phyloP scores from a whole-genome alignment of 345 rosid species.

The Citrus sinensis region DVS_A1.0 CM039169.1:26902501-26903000 shows the following conservation, averaged over 20 bases:
- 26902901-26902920: background rate
- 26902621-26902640: background rate
- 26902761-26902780: background rate
- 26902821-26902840: background rate
- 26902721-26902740: background rate
- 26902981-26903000: background rate
- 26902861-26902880: background rate
- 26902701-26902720: background rate
- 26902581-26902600: constrained; percentile 18
- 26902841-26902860: background rate
- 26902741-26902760: background rate
- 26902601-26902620: background rate
- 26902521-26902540: constrained; percentile 44
- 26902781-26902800: background rate
- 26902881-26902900: background rate
- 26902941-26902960: constrained; percentile 1
- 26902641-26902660: too few species aligned
- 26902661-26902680: background rate
- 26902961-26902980: constrained; percentile 1
- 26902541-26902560: constrained; percentile 44
- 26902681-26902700: background rate
- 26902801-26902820: background rate
- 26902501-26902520: constrained; percentile 30
- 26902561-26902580: constrained; percentile 66
- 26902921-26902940: background rate